A percentile compares a stretch with the other conserved stretches of the same genome.
Conservation (phyloP, 176 grass and related monocot genomes). For the Oryza meyeriana region DNA sequence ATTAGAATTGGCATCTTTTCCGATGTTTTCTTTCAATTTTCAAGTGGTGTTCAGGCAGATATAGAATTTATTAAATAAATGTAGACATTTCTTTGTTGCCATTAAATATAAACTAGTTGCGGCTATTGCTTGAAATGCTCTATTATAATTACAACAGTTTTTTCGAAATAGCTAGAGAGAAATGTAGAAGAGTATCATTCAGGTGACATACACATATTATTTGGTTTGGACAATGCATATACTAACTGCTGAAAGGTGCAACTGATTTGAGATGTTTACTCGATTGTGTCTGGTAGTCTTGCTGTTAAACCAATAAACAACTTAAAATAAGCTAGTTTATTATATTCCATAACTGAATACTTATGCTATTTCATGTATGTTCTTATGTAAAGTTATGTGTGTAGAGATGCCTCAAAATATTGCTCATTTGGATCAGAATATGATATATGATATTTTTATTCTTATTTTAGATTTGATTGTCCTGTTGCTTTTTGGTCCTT, state of each 20-base stretch:
- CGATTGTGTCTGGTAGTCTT: background rate
- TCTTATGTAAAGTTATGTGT: background rate
- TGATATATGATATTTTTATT: background rate
- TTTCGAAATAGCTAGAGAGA: background rate
- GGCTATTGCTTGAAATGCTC: background rate
- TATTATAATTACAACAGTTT: background rate
- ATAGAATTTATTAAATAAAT: background rate
- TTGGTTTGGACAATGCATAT: background rate
- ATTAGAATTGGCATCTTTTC: background rate
- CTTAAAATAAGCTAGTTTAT: background rate
- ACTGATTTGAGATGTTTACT: background rate
- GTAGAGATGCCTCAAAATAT: background rate
- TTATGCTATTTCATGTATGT: background rate
- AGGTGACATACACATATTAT: background rate
- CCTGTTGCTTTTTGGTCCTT: background rate
- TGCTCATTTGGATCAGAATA: background rate
- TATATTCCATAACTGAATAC: background rate
- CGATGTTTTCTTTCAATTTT: background rate
- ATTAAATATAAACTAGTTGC: background rate
- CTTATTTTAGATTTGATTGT: background rate
- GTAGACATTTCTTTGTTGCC: background rate
- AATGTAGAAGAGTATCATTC: background rate
- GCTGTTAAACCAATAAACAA: background rate
- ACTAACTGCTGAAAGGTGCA: background rate
- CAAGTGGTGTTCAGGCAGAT: background rate